A percentile compares a stretch with the other conserved stretches of the same genome.
Conservation (phyloP, 163 green algal genomes). For the Volvox carteri region DNA sequence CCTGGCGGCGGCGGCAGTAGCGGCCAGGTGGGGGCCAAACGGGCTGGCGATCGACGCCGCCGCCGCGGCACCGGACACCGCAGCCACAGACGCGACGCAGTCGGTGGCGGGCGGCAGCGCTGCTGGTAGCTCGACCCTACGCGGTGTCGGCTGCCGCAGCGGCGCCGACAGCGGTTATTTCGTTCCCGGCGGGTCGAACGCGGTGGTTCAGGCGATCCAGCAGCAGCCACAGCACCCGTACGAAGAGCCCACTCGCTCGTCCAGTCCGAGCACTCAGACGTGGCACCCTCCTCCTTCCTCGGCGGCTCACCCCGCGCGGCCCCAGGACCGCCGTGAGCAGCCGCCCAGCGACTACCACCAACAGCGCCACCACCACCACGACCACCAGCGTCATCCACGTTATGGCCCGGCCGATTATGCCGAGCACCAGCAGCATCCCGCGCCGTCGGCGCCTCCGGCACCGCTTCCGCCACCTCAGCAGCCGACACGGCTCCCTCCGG, state of each 20-base stretch:
- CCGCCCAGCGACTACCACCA: neutral
- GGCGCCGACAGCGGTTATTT: too few species aligned
- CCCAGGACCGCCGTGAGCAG: too few species aligned
- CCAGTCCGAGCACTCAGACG: neutral
- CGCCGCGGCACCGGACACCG: too few species aligned
- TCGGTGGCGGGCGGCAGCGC: too few species aligned
- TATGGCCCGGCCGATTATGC: too few species aligned
- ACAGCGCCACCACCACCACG: neutral
- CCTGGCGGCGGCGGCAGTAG: neutral
- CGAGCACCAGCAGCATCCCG: neutral
- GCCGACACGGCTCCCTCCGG: neutral
- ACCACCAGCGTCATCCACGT: too few species aligned
- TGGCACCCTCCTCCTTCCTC: neutral
- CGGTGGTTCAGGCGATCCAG: too few species aligned
- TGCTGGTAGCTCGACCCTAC: too few species aligned
- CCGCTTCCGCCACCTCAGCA: neutral
- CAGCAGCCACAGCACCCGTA: neutral
- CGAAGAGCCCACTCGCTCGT: neutral
- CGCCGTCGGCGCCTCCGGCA: neutral
- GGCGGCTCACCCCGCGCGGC: neutral
- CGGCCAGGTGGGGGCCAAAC: neutral
- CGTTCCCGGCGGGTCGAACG: too few species aligned
- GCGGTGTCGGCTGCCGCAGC: too few species aligned
- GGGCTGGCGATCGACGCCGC: neutral
- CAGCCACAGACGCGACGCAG: too few species aligned